phyloP scores from a whole-genome alignment of 805 yeast genomes.

The Barnettozyma vustinii region DNA sequence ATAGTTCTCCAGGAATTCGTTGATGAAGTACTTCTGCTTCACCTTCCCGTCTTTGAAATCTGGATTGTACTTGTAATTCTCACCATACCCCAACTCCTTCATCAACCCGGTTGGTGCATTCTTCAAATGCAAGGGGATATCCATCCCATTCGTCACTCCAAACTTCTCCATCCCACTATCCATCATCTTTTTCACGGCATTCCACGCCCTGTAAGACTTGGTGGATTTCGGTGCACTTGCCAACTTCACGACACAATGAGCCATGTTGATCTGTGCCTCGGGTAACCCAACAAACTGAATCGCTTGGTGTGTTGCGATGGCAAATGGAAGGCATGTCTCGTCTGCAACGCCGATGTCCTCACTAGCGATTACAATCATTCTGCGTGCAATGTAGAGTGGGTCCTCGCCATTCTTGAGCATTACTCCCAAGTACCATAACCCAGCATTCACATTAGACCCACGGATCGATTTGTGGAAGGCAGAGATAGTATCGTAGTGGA shows the following conservation, averaged over 20 bases:
- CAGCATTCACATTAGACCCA: conserved; percentile 87
- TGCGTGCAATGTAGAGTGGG: conserved; percentile 79
- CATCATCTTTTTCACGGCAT: conserved; percentile 54
- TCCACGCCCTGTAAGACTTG: conserved; percentile 77
- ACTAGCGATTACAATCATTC: conserved; percentile 92
- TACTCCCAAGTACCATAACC: conserved; percentile 76
- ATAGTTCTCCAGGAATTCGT: conserved; percentile 38
- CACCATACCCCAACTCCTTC: conserved; percentile 83
- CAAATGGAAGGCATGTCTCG: conserved; percentile 79
- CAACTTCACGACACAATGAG: conserved; percentile 88
- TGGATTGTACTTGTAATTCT: conserved; percentile 88
- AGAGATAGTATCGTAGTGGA: conserved; percentile 90
- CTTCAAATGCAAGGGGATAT: conserved; percentile 70
- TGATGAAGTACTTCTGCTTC: conserved; percentile 71
- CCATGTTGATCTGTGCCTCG: conserved; percentile 83
- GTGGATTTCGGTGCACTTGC: conserved; percentile 85
- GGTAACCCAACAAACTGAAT: conserved; percentile 91
- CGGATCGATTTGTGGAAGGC: conserved; percentile 93
- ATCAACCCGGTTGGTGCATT: conserved; percentile 93
- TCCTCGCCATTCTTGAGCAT: conserved; percentile 95
- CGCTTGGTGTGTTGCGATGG: conserved; percentile 79
- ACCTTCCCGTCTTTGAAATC: conserved; percentile 67
- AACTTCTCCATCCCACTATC: conserved; percentile 45
- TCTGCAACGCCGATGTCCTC: conserved; percentile 91
- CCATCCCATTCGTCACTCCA: conserved; percentile 46